These are phyloP conservation scores for Solanum microdontum DNA, from an alignment of 257 asterid genomes.

Conservation along the genomic window DNA sequence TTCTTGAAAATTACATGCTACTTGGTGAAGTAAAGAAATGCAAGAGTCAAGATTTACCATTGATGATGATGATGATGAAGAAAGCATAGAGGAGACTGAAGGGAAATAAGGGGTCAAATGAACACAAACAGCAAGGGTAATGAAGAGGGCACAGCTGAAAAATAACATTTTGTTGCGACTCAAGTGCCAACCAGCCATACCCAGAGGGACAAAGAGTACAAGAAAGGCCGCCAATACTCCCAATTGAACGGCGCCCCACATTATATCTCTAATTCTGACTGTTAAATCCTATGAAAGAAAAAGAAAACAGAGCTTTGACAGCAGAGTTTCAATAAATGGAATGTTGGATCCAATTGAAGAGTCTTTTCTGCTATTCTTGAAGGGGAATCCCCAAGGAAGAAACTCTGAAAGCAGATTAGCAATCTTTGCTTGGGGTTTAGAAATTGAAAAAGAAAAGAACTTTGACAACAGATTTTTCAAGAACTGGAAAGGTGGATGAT, in stretches of 20 bases:
- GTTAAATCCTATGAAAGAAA: not conserved
- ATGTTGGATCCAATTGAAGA: not conserved
- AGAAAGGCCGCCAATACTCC: conserved; percentile 83
- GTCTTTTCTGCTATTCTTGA: not conserved
- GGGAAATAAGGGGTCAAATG: conserved; percentile 58
- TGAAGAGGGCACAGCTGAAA: conserved; percentile 94
- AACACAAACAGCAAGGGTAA: conserved; percentile 91
- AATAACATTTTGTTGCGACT: conserved; percentile 93
- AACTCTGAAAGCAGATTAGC: not conserved
- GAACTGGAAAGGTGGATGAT: not conserved
- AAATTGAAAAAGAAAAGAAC: not conserved
- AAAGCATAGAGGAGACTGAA: conserved; percentile 17
- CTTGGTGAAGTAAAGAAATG: conserved; percentile 44
- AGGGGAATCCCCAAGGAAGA: not conserved
- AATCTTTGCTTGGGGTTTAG: not conserved
- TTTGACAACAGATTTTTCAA: not conserved
- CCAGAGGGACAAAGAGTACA: conserved; percentile 86
- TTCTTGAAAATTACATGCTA: conserved; percentile 10
- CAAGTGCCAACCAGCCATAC: conserved; percentile 98
- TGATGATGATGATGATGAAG: conserved; percentile 7
- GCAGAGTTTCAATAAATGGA: not conserved
- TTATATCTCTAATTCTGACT: conserved; percentile 2
- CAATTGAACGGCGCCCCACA: conserved; percentile 84
- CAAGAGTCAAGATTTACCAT: conserved; percentile 47
- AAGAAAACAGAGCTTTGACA: not conserved